phyloP scores from a whole-genome alignment of 371 early-diverging fungal genomes.

The Mucor lusitanicus region DNA sequence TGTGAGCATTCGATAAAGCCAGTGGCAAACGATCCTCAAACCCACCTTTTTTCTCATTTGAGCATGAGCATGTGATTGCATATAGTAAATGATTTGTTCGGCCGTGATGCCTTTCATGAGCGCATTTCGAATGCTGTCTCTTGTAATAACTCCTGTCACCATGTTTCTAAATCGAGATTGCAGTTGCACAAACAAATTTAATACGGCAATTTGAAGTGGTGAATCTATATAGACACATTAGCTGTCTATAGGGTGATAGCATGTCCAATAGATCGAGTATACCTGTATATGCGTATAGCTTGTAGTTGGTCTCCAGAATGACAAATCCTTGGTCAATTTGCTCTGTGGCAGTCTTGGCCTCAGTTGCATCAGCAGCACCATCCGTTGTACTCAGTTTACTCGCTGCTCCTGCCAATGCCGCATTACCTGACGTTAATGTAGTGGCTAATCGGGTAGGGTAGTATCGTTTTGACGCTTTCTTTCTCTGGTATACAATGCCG shows the following conservation, averaged over 20 bases:
- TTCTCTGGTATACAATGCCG: constrained; percentile 89
- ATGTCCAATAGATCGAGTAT: background rate
- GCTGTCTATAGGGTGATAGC: background rate
- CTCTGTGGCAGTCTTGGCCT: constrained; percentile 42
- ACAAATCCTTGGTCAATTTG: constrained; percentile 73
- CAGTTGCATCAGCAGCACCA: constrained; percentile 22
- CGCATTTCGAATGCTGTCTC: constrained; percentile 92
- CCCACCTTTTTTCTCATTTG: constrained; percentile 80
- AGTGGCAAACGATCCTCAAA: background rate
- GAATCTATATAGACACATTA: constrained; percentile 57
- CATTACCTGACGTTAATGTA: constrained; percentile 83
- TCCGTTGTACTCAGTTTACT: constrained; percentile 17
- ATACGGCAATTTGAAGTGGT: constrained; percentile 96
- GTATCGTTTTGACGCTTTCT: constrained; percentile 75
- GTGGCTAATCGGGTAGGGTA: constrained; percentile 94
- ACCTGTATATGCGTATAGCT: constrained; percentile 96
- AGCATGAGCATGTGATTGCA: constrained; percentile 90
- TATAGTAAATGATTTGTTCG: constrained; percentile 91
- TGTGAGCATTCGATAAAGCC: no score
- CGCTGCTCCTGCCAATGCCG: constrained; percentile 35
- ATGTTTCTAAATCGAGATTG: constrained; percentile 92
- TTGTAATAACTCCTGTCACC: constrained; percentile 90
- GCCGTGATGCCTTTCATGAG: constrained; percentile 95
- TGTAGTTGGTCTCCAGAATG: constrained; percentile 90
- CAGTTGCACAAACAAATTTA: constrained; percentile 89